Conservation (phyloP, 768 basidiomycete genomes). For the Lactifluus subvellereus region DNA sequence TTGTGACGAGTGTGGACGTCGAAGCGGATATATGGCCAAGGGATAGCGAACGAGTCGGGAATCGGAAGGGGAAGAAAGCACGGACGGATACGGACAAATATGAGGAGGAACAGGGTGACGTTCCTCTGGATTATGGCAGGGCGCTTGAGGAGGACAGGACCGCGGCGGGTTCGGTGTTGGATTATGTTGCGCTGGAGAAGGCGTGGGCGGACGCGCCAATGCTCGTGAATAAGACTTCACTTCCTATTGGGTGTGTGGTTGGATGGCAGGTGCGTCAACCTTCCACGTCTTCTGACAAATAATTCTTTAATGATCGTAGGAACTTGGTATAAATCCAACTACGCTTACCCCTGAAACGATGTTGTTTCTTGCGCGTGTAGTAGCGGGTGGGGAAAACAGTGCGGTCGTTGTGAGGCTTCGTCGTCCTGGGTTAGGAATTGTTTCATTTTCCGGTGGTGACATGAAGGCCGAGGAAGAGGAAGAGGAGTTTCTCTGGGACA, state of each 20-base stretch:
- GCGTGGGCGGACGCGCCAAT: slow-evolving; percentile 27
- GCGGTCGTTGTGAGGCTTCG: slow-evolving; percentile 25
- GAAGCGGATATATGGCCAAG: slow-evolving; percentile 43
- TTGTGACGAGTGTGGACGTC: slow-evolving; percentile 70
- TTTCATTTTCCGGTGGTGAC: slow-evolving; percentile 15
- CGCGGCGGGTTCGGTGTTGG: background rate
- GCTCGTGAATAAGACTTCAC: slow-evolving; percentile 20
- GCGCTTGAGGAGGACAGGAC: slow-evolving; percentile 17
- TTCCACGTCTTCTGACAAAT: background rate
- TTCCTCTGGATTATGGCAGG: slow-evolving; percentile 36
- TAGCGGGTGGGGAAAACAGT: slow-evolving; percentile 25
- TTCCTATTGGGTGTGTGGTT: slow-evolving; percentile 27
- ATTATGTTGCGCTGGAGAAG: slow-evolving; percentile 27
- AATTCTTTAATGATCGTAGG: slow-evolving; percentile 34
- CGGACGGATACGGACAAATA: slow-evolving; percentile 25
- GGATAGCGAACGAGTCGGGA: slow-evolving; percentile 10
- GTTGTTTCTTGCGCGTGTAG: slow-evolving; percentile 41
- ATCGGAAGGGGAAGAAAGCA: slow-evolving; percentile 35
- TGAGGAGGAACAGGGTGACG: slow-evolving; percentile 17
- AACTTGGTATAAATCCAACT: slow-evolving; percentile 49
- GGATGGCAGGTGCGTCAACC: slow-evolving; percentile 33
- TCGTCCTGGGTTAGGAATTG: slow-evolving; percentile 14
- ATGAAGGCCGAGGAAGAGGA: slow-evolving; percentile 18
- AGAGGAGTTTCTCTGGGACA: slow-evolving; percentile 12
- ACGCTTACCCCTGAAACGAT: slow-evolving; percentile 58